These are phyloP conservation scores for Cryptococcus sp. DNA, from an alignment of 1,284 basidiomycete genomes.

Conservation along the genomic window DNA sequence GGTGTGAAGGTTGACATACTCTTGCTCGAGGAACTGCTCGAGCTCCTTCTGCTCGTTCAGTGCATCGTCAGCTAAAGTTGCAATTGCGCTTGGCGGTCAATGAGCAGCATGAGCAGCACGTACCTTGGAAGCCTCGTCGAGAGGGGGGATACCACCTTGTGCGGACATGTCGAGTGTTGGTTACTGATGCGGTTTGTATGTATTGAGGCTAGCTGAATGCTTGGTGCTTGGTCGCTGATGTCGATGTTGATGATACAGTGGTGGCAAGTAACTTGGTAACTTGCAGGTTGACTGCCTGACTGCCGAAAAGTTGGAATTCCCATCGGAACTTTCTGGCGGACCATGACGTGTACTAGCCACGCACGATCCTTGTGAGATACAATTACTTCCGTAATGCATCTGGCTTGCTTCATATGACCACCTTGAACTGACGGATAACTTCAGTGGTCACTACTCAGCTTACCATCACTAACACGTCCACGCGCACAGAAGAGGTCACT, in stretches of 20 bases:
- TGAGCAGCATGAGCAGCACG: conserved; percentile 26
- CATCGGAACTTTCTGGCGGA: too few species aligned
- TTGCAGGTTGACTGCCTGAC: not conserved
- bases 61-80: not conserved
- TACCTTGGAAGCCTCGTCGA: conserved; percentile 78
- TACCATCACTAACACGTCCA: too few species aligned
- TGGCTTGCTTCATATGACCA: too few species aligned
- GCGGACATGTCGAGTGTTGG: conserved; percentile 29
- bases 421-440: too few species aligned
- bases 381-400: too few species aligned
- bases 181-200: not conserved
- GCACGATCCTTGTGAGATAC: too few species aligned
- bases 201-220: too few species aligned
- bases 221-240: too few species aligned
- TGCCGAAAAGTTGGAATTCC: not conserved
- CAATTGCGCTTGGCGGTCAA: not conserved
- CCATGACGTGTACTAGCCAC: not conserved
- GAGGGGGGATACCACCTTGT: conserved; percentile 55
- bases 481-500: too few species aligned
- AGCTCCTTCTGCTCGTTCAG: conserved; percentile 71
- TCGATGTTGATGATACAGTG: too few species aligned
- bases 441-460: too few species aligned
- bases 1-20: conserved; percentile 49
- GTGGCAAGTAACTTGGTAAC: too few species aligned
- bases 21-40: conserved; percentile 75